Percentiles rank a stretch among this genome's conserved stretches.
Conservation (phyloP, 2,329 filamentous ascomycete species). For the Ophiocordyceps polyrhachis-furcata region DNA sequence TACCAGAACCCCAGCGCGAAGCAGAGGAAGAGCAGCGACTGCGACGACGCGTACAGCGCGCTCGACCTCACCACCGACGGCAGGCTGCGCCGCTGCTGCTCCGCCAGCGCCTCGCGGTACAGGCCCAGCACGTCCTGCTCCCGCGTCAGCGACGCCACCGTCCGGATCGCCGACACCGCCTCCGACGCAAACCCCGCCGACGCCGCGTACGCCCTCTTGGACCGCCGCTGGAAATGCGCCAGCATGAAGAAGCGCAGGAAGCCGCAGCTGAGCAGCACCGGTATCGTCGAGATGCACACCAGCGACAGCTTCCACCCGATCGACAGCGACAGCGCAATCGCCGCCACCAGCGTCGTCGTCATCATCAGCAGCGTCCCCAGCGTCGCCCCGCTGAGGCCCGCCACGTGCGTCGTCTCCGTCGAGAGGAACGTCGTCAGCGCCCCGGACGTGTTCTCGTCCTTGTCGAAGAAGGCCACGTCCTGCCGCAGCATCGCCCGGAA, state of each 20-base stretch:
- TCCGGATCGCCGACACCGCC: constrained; percentile 54
- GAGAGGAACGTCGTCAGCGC: constrained; percentile 37
- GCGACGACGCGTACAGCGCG: constrained; percentile 48
- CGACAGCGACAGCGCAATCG: constrained; percentile 45
- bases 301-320: constrained; percentile 64
- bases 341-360: constrained; percentile 45
- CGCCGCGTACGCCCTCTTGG: constrained; percentile 45
- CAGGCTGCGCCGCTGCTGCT: constrained; percentile 41
- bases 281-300: constrained; percentile 72
- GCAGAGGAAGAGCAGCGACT: constrained; percentile 45
- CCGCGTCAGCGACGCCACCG: constrained; percentile 50
- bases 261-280: constrained; percentile 42
- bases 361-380: constrained; percentile 44
- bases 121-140: constrained; percentile 44
- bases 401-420: constrained; percentile 37
- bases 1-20: constrained; percentile 50
- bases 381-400: constrained; percentile 43
- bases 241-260: constrained; percentile 35
- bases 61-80: constrained; percentile 40
- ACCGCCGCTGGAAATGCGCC: constrained; percentile 27
- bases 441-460: constrained; percentile 38
- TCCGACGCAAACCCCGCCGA: constrained; percentile 61
- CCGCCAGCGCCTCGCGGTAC: constrained; percentile 43
- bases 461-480: constrained; percentile 40
- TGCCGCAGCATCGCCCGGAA: constrained; percentile 41